phyloP scores from a whole-genome alignment of 73 alveolate species.

The Paramecium biaurelia region DNA sequence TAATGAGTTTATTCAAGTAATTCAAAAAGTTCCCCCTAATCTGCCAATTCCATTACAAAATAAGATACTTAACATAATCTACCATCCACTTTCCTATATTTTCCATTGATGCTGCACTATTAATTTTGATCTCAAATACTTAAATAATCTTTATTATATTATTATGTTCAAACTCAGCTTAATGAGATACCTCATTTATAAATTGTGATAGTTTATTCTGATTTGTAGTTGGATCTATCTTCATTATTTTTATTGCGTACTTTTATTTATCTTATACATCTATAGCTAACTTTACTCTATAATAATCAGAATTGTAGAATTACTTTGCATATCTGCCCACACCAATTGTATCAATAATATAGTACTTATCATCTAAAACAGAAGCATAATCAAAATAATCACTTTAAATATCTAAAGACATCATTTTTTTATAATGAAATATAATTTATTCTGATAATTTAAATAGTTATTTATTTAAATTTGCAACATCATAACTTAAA shows the following conservation, averaged over 20 bases:
- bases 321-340: slow-evolving; percentile 49
- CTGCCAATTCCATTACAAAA: slow-evolving; percentile 51
- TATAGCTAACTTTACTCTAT: slow-evolving; percentile 38
- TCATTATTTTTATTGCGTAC: slow-evolving; percentile 39
- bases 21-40: slow-evolving; percentile 39
- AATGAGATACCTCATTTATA: slow-evolving; percentile 1
- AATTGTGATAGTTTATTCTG: background rate
- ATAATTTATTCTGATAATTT: background rate
- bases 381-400: slow-evolving; percentile 48
- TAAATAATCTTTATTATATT: background rate
- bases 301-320: background rate
- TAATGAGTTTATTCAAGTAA: slow-evolving; percentile 14
- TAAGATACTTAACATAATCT: slow-evolving; percentile 8
- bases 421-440: background rate
- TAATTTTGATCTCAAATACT: background rate
- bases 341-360: slow-evolving; percentile 25
- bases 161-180: slow-evolving; percentile 12
- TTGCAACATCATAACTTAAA: background rate
- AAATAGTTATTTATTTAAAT: background rate
- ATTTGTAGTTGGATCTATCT: slow-evolving; percentile 32
- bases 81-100: slow-evolving; percentile 37
- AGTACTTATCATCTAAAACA: background rate
- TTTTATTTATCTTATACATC: background rate
- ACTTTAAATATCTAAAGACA: slow-evolving; percentile 47
- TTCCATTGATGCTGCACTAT: slow-evolving; percentile 38